Evolutionary conservation across 2,329 filamentous ascomycete species (phyloP).

Genomic region (Akanthomyces lecanii): DNA sequence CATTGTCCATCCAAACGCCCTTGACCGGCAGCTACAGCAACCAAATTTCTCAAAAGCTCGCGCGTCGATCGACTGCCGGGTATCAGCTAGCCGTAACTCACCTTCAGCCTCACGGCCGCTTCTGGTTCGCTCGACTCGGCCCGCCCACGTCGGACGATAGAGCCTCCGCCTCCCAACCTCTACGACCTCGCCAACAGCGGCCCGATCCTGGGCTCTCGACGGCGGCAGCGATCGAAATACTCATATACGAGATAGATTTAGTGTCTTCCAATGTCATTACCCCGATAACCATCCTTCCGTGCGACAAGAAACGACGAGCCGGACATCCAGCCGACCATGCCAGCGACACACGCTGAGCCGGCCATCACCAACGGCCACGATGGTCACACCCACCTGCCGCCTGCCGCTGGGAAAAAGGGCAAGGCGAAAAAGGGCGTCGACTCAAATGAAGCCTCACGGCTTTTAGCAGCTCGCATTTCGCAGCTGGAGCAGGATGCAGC

Average conservation of each 20-base stretch:
- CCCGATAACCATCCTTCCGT: conserved; percentile 12
- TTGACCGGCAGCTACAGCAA: not conserved
- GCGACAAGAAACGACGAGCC: conserved; percentile 21
- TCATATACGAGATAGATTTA: not conserved
- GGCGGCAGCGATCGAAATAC: not conserved
- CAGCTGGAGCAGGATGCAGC: conserved; percentile 92
- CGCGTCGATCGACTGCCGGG: not conserved
- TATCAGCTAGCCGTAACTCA: not conserved
- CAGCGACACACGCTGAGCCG: conserved; percentile 38
- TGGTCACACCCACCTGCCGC: conserved; percentile 32
- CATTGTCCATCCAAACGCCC: conserved; percentile 2
- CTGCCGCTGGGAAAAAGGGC: conserved; percentile 63
- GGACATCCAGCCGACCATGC: conserved; percentile 28
- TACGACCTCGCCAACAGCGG: conserved; percentile 6
- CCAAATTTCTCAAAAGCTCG: not conserved
- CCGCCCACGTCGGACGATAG: conserved; percentile 7
- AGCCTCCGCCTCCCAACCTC: conserved; percentile 11
- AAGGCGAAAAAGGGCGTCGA: conserved; percentile 84
- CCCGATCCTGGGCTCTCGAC: not conserved
- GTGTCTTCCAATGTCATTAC: conserved; percentile 5
- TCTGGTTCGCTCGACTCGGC: not conserved
- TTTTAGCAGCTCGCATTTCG: conserved; percentile 88
- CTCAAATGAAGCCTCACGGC: conserved; percentile 83
- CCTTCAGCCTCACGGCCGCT: not conserved
- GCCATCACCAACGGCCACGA: conserved; percentile 41